Evolutionary conservation across 768 basidiomycete genomes (phyloP).

Genomic region (Lentinula lateritia): DNA sequence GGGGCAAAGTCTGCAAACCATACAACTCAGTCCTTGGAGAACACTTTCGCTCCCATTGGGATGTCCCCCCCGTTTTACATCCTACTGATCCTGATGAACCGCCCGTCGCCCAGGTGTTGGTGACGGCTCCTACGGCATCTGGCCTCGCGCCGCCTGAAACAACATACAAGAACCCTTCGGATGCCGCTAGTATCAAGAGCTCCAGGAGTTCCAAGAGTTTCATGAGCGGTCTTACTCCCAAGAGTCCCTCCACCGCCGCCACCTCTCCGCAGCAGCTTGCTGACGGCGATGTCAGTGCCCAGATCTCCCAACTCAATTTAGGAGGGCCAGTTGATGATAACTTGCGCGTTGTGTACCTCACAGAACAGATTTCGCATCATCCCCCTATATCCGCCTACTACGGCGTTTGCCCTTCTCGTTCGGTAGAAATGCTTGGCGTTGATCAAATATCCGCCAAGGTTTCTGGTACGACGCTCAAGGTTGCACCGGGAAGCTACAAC

Average conservation of each 20-base stretch:
- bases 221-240: slow-evolving; percentile 46
- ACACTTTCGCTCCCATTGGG: slow-evolving; percentile 88
- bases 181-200: slow-evolving; percentile 57
- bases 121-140: slow-evolving; percentile 18
- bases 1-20: slow-evolving; percentile 91
- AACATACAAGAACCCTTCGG: slow-evolving; percentile 24
- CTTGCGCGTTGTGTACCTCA: slow-evolving; percentile 73
- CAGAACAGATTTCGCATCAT: slow-evolving; percentile 96
- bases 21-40: slow-evolving; percentile 86
- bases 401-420: slow-evolving; percentile 68
- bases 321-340: slow-evolving; percentile 32
- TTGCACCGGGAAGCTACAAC: slow-evolving; percentile 79
- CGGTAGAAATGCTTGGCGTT: slow-evolving; percentile 68
- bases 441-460: slow-evolving; percentile 95
- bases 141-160: slow-evolving; percentile 13
- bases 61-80: slow-evolving; percentile 58
- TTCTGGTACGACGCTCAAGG: slow-evolving; percentile 80
- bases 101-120: slow-evolving; percentile 39
- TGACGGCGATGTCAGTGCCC: slow-evolving; percentile 43
- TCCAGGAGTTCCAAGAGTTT: slow-evolving; percentile 56
- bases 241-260: slow-evolving; percentile 50
- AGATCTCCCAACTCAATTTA: slow-evolving; percentile 60
- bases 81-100: slow-evolving; percentile 39
- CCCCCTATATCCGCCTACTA: slow-evolving; percentile 89
- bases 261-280: slow-evolving; percentile 42